Evolutionary conservation across 257 asterid genomes (phyloP).

Genomic region (Fraxinus cuspidata): DNA sequence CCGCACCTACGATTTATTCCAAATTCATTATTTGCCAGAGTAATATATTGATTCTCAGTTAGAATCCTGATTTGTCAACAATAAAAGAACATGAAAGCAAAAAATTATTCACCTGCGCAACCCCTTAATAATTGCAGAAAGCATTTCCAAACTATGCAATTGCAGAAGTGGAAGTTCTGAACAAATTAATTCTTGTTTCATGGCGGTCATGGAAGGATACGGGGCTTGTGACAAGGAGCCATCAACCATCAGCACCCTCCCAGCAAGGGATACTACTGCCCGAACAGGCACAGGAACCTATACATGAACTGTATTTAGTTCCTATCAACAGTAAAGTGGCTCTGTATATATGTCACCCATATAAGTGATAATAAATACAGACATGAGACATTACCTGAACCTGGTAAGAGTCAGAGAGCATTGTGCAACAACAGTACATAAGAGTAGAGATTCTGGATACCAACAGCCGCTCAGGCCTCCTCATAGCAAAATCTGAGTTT

Average conservation of each 20-base stretch:
- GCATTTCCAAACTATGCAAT: conserved; percentile 65
- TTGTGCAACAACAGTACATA: conserved; percentile 66
- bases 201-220: conserved; percentile 50
- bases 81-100: conserved; percentile 13
- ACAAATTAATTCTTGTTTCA: conserved; percentile 68
- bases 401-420: conserved; percentile 74
- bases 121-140: conserved; percentile 60
- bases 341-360: conserved; percentile 3
- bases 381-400: conserved; percentile 57
- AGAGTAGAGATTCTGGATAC: conserved; percentile 68
- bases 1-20: background rate
- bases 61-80: conserved; percentile 16
- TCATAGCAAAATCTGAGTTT: conserved; percentile 44
- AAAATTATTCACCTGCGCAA: conserved; percentile 57
- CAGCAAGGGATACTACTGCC: conserved; percentile 59
- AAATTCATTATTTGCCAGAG: background rate
- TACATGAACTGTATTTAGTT: conserved; percentile 15
- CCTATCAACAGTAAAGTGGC: conserved; percentile 15
- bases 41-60: background rate
- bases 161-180: conserved; percentile 80
- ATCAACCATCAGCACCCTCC: conserved; percentile 81
- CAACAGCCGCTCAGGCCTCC: conserved; percentile 72
- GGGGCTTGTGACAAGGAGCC: conserved; percentile 53
- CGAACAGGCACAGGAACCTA: conserved; percentile 78
- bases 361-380: conserved; percentile 13